Conservation (phyloP, 768 basidiomycete genomes). For the Holtermannia corniformis region DNA sequence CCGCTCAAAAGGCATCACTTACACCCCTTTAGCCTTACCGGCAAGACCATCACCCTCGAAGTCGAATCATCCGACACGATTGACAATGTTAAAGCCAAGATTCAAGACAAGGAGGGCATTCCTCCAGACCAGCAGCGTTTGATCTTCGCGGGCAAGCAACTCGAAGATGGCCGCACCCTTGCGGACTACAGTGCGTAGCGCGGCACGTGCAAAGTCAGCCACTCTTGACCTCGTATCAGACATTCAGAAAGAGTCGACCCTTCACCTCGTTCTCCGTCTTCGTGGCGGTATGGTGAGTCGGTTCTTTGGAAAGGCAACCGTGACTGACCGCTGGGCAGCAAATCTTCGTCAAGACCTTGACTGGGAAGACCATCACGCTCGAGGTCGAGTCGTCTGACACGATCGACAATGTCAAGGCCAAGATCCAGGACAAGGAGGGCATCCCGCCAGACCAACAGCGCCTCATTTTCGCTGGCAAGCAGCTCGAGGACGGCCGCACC, state of each 20-base stretch:
- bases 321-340: constrained; percentile 47
- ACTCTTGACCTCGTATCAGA: constrained; percentile 31
- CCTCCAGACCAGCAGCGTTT: constrained; percentile 84
- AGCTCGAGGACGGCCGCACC: constrained; percentile 82
- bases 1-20: neutral
- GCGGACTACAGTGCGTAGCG: constrained; percentile 58
- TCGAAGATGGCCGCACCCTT: constrained; percentile 83
- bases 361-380: constrained; percentile 83
- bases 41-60: constrained; percentile 88
- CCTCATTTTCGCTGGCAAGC: constrained; percentile 85
- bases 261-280: constrained; percentile 50
- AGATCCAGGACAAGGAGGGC: constrained; percentile 91
- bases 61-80: constrained; percentile 88
- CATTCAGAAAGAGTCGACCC: constrained; percentile 79
- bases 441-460: constrained; percentile 90
- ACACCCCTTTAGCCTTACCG: constrained; percentile 54
- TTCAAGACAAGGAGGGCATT: constrained; percentile 87
- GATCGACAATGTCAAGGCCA: constrained; percentile 87
- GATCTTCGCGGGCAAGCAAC: constrained; percentile 84
- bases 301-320: constrained; percentile 8
- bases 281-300: constrained; percentile 38
- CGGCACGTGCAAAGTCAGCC: neutral
- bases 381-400: constrained; percentile 91
- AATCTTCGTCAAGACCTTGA: constrained; percentile 46
- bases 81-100: constrained; percentile 87